Percentiles rank a stretch among this genome's conserved stretches.
phyloP scores from a whole-genome alignment of 495 filamentous ascomycete genomes.

The Cudoniella acicularis region DNA sequence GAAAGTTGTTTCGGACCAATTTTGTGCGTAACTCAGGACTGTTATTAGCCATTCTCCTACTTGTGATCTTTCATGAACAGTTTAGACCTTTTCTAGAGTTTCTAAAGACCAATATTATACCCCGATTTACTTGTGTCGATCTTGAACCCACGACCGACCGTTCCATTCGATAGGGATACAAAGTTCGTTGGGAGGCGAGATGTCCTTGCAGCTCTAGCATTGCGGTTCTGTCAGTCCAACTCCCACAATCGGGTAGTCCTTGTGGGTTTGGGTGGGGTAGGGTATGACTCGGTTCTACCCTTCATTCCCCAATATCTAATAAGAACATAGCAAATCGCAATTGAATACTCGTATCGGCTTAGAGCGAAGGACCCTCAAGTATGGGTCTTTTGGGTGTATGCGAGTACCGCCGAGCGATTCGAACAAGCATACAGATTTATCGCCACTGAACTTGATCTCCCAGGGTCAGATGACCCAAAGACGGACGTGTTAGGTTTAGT shows the following conservation, averaged over 20 bases:
- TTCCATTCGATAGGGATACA: too few relatives aligned
- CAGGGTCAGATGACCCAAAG: constrained; percentile 33
- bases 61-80: too few relatives aligned
- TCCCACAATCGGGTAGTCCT: constrained; percentile 17
- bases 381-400: constrained; percentile 47
- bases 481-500: constrained; percentile 36
- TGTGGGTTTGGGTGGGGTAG: constrained; percentile 17
- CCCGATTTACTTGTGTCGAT: too few relatives aligned
- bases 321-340: constrained; percentile 53
- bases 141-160: too few relatives aligned
- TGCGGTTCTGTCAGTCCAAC: neutral
- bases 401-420: constrained; percentile 31
- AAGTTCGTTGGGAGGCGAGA: too few relatives aligned
- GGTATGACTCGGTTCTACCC: constrained; percentile 5
- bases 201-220: too few relatives aligned
- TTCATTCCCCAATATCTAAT: constrained; percentile 1
- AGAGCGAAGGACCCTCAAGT: constrained; percentile 28
- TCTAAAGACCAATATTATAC: too few relatives aligned
- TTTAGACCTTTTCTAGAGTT: too few relatives aligned
- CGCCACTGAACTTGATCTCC: constrained; percentile 32
- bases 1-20: neutral
- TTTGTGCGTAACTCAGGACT: constrained; percentile 8
- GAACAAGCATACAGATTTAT: constrained; percentile 36
- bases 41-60: too few relatives aligned
- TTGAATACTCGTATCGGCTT: constrained; percentile 41